phyloP scores from a whole-genome alignment of 495 filamentous ascomycete species.

The Trichodelitschia bisporula region DNA sequence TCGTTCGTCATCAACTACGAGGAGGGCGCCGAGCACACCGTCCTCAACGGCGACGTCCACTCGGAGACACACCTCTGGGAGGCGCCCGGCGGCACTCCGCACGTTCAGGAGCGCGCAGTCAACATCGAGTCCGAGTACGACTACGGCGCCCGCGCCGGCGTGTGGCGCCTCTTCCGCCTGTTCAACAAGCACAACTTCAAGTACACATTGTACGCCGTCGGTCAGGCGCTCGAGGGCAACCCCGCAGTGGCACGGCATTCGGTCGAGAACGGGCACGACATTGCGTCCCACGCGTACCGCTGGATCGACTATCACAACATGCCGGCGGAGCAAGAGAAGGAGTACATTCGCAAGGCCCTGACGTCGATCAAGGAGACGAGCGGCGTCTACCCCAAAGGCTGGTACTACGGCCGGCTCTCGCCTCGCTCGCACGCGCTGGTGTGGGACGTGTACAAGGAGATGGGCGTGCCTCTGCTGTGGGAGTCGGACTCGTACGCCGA shows the following conservation, averaged over 20 bases:
- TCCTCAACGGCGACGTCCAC: slow-evolving; percentile 14
- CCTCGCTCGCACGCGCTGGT: slow-evolving; percentile 14
- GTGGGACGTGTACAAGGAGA: slow-evolving; percentile 17
- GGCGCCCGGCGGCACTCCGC: slow-evolving; percentile 10
- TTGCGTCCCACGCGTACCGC: slow-evolving; percentile 17
- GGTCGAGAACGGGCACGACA: slow-evolving; percentile 17
- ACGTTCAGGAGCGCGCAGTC: slow-evolving; percentile 14
- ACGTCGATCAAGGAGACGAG: slow-evolving; percentile 13
- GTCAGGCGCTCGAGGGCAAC: slow-evolving; percentile 15
- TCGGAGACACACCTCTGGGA: slow-evolving; percentile 16
- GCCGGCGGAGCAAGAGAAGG: slow-evolving; percentile 16
- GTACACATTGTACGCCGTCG: slow-evolving; percentile 16
- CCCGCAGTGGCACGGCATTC: slow-evolving; percentile 13
- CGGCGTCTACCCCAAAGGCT: slow-evolving; percentile 15
- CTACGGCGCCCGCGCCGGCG: slow-evolving; percentile 16
- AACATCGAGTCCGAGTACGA: slow-evolving; percentile 19
- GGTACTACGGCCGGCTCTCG: slow-evolving; percentile 18
- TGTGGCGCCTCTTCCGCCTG: slow-evolving; percentile 18
- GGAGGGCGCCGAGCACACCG: slow-evolving; percentile 16
- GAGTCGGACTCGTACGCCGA: slow-evolving; percentile 17
- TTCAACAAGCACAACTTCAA: slow-evolving; percentile 18
- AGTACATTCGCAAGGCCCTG: slow-evolving; percentile 17
- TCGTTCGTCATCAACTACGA: slow-evolving; percentile 22
- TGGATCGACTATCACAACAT: slow-evolving; percentile 19
- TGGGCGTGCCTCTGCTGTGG: slow-evolving; percentile 15